phyloP scores from a whole-genome alignment of 2,329 filamentous ascomycete species.

The Paecilomyces formosus region DNA sequence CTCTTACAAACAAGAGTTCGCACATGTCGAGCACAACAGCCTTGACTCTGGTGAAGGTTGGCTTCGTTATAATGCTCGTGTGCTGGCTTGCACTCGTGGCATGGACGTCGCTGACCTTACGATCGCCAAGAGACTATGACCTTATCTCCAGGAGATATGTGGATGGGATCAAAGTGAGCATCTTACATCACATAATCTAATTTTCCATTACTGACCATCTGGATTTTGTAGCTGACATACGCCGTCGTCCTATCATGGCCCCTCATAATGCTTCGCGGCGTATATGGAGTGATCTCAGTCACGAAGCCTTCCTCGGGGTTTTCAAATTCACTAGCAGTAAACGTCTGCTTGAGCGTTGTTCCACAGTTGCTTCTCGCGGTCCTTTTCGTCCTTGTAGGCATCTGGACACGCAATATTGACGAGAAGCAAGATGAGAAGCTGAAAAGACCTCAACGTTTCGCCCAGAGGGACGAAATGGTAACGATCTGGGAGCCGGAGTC shows the following conservation, averaged over 20 bases:
- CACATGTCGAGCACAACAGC: background rate
- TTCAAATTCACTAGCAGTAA: background rate
- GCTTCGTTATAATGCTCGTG: background rate
- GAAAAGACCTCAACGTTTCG: background rate
- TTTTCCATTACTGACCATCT: background rate
- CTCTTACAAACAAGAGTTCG: background rate
- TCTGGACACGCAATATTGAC: background rate
- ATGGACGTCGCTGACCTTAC: background rate
- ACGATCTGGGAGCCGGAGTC: background rate
- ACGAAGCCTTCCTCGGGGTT: background rate
- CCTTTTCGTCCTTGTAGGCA: background rate
- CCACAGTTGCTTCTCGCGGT: background rate
- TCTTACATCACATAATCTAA: background rate
- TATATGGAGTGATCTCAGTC: background rate
- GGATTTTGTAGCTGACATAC: background rate
- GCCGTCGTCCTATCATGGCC: background rate
- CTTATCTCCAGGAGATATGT: background rate
- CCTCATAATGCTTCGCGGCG: background rate
- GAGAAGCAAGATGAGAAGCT: background rate
- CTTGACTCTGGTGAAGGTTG: background rate
- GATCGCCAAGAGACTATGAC: background rate
- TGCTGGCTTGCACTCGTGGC: background rate
- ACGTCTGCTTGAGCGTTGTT: background rate
- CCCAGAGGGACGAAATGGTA: background rate
- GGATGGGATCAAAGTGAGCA: background rate